Conservation (phyloP, 2,329 filamentous ascomycete genomes). For the Fusarium subtropicale region DNA sequence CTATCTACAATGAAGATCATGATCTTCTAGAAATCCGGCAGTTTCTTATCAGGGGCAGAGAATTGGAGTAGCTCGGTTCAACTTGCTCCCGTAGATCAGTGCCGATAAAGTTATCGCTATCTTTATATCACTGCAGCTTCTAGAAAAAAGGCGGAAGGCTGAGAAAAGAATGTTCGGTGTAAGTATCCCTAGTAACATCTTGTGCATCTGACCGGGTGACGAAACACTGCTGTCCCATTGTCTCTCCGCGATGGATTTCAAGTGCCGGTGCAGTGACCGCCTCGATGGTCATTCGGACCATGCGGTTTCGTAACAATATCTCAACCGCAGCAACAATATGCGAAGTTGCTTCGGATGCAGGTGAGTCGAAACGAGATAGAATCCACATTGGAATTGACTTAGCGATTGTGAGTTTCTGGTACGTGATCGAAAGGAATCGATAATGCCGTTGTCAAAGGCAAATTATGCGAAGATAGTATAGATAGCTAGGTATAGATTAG, state of each 20-base stretch:
- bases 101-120: neutral
- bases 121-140: neutral
- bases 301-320: constrained; percentile 27
- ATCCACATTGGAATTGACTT: constrained; percentile 1
- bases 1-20: constrained; percentile 12
- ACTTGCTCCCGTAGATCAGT: constrained; percentile 11
- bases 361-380: neutral
- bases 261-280: constrained; percentile 15
- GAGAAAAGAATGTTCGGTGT: constrained; percentile 10
- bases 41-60: constrained; percentile 5
- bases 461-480: constrained; percentile 5
- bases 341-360: neutral
- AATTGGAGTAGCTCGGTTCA: constrained; percentile 10
- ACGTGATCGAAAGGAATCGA: constrained; percentile 6
- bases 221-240: constrained; percentile 9
- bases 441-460: constrained; percentile 1
- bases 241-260: constrained; percentile 6
- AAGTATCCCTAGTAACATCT: neutral
- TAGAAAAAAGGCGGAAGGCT: neutral
- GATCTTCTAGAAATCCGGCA: constrained; percentile 15
- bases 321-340: constrained; percentile 5
- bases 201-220: constrained; percentile 15
- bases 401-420: constrained; percentile 7
- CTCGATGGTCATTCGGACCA: constrained; percentile 10
- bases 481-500: constrained; percentile 1